These are phyloP conservation scores for Prunus mume DNA, from an alignment of 306 rosid species.

Conservation along the genomic window DNA sequence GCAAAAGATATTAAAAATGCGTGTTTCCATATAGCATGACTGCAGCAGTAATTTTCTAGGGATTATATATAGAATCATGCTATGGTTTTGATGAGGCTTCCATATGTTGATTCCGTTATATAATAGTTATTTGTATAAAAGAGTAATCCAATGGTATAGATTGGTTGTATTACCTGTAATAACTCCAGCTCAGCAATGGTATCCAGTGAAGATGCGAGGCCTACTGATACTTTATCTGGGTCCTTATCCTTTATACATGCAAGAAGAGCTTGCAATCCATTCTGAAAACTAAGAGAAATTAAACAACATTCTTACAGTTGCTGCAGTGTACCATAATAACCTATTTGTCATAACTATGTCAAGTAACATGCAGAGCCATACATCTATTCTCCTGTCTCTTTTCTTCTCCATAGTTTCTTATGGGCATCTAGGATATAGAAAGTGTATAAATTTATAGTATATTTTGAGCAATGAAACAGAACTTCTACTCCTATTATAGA, in stretches of 20 bases:
- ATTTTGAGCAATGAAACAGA: not conserved
- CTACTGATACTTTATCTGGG: slow-evolving; percentile 75
- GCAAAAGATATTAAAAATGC: not conserved
- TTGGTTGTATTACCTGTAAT: slow-evolving; percentile 57
- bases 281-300: slow-evolving; percentile 48
- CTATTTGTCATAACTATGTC: slow-evolving; percentile 10
- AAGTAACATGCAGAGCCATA: slow-evolving; percentile 1
- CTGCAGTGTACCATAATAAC: slow-evolving; percentile 22
- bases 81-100: not conserved
- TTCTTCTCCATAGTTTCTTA: not conserved
- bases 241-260: slow-evolving; percentile 68
- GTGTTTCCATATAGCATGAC: slow-evolving; percentile 13
- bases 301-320: slow-evolving; percentile 22
- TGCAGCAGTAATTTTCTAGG: slow-evolving; percentile 1
- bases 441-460: not conserved
- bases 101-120: not conserved
- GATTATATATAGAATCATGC: not conserved
- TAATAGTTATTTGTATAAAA: not conserved
- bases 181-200: slow-evolving; percentile 80
- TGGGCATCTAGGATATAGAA: not conserved
- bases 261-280: slow-evolving; percentile 74
- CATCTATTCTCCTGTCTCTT: not conserved
- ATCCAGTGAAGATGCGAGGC: slow-evolving; percentile 77
- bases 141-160: slow-evolving; percentile 1
- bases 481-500: slow-evolving; percentile 4